Evolutionary conservation across 208 protist genomes (phyloP).

Genomic region (Acanthamoeba polyphaga): DNA sequence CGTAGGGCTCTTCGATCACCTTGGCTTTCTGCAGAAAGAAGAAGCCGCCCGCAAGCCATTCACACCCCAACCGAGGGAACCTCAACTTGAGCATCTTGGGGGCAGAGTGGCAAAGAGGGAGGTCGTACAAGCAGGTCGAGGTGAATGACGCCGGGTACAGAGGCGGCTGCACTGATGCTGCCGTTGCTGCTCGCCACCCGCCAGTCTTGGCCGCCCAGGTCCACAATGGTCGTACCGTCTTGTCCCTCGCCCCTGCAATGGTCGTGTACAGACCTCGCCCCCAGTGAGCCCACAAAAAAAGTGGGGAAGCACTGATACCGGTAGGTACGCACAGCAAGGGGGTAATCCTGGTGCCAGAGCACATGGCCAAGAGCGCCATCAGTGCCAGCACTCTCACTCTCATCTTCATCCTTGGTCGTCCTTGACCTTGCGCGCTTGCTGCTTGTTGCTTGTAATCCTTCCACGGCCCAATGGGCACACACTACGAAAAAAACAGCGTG

Average conservation of each 20-base stretch:
- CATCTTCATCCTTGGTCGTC: no score
- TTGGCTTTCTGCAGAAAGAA: background rate
- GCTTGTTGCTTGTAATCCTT: no score
- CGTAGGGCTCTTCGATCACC: slow-evolving; percentile 61
- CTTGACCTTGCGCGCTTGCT: no score
- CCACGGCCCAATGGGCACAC: no score
- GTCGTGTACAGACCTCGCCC: background rate
- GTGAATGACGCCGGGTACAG: background rate
- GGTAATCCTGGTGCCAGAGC: no score
- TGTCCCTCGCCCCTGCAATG: background rate
- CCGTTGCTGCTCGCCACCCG: background rate
- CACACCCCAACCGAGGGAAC: background rate
- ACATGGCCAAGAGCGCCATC: no score
- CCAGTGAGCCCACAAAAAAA: background rate
- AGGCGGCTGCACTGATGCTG: background rate
- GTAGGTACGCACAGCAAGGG: no score
- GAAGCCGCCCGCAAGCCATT: background rate
- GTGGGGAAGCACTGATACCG: no score
- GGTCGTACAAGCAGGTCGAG: background rate
- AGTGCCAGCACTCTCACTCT: no score
- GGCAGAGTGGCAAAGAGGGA: background rate
- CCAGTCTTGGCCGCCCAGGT: background rate
- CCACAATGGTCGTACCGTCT: background rate
- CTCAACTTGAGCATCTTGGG: no score
- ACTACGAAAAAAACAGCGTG: no score